These are phyloP conservation scores for Pseudotsuga menziesii DNA, from an alignment of 75 land plant genomes.

Conservation along the genomic window DNA sequence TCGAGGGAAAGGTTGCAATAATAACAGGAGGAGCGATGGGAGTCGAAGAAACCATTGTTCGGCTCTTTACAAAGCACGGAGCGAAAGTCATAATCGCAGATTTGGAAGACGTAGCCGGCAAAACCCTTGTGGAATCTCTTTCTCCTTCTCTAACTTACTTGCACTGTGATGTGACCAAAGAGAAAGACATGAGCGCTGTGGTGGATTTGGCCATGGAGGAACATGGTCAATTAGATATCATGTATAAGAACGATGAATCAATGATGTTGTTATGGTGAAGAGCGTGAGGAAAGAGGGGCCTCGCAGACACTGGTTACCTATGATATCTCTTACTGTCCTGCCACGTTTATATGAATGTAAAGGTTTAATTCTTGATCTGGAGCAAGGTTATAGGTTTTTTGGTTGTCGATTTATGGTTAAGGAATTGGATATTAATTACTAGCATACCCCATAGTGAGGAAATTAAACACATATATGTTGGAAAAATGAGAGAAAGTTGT, in stretches of 20 bases:
- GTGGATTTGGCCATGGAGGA: constrained; percentile 20
- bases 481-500: too few relatives aligned
- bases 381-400: too few relatives aligned
- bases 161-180: constrained; percentile 43
- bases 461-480: too few relatives aligned
- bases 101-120: constrained; percentile 27
- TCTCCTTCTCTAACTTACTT: constrained; percentile 9
- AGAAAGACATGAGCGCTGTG: constrained; percentile 16
- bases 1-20: constrained; percentile 29
- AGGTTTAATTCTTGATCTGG: too few relatives aligned
- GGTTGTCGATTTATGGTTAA: too few relatives aligned
- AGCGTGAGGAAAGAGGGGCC: too few relatives aligned
- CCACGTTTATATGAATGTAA: too few relatives aligned
- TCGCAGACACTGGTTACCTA: too few relatives aligned
- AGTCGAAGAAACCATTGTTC: constrained; percentile 16
- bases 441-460: too few relatives aligned
- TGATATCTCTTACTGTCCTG: too few relatives aligned
- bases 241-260: constrained; percentile 40
- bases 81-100: constrained; percentile 22
- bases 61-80: constrained; percentile 13
- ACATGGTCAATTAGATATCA: constrained; percentile 29
- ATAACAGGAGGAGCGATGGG: constrained; percentile 33
- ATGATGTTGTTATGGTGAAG: background rate
- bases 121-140: constrained; percentile 10
- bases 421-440: too few relatives aligned